These are phyloP conservation scores for Malus hybrid DNA, from an alignment of 331 rosid species.

Conservation along the genomic window DNA sequence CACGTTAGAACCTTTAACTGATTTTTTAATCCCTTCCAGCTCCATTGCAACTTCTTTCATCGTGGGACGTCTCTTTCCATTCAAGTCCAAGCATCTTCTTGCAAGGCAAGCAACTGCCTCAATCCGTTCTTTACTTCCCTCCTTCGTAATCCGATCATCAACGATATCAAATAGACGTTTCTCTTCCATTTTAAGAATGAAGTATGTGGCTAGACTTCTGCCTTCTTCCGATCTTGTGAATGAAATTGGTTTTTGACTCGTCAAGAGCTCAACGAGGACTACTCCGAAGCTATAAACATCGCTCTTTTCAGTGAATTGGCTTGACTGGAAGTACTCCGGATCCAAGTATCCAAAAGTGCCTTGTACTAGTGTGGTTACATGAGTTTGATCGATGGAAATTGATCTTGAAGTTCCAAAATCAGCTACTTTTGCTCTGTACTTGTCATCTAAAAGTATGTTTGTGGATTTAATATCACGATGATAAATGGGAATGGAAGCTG, in stretches of 20 bases:
- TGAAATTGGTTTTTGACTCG: background rate
- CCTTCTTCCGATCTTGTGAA: background rate
- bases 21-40: background rate
- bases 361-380: constrained; percentile 9
- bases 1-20: background rate
- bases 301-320: constrained; percentile 9
- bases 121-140: background rate
- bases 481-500: background rate
- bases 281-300: constrained; percentile 20
- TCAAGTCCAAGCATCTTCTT: background rate
- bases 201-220: background rate
- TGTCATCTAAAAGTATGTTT: constrained; percentile 19
- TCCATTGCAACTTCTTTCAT: background rate
- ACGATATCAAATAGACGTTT: background rate
- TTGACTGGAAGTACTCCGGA: constrained; percentile 18
- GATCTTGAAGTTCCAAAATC: constrained; percentile 22
- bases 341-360: constrained; percentile 27
- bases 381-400: constrained; percentile 9
- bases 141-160: background rate
- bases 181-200: background rate
- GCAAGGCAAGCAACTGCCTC: background rate
- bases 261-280: background rate
- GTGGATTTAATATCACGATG: constrained; percentile 24
- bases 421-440: constrained; percentile 17
- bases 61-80: background rate